Percentiles rank a stretch among this genome's conserved stretches.
These are phyloP conservation scores for Elsinoe australis DNA, from an alignment of 2,329 filamentous ascomycete species.

Conservation along the genomic window DNA sequence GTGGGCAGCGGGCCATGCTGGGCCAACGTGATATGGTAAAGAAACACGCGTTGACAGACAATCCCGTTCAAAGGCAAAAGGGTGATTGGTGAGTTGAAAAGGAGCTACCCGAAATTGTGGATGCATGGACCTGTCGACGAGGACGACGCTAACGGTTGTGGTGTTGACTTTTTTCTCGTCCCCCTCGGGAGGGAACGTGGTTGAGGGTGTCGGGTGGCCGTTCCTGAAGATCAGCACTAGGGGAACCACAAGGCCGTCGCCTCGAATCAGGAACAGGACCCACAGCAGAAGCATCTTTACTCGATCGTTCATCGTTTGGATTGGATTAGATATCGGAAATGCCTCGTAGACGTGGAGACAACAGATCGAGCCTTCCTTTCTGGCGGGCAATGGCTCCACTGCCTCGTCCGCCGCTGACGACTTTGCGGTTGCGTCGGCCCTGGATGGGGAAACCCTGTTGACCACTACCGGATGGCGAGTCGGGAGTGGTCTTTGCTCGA, in stretches of 20 bases:
- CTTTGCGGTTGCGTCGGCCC: conserved; percentile 2
- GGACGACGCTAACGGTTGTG: conserved; percentile 13
- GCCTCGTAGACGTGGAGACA: conserved; percentile 14
- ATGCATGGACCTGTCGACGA: conserved; percentile 15
- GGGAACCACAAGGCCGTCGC: too few species aligned
- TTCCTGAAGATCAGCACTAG: conserved; percentile 16
- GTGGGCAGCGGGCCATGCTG: conserved; percentile 10
- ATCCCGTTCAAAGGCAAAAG: background rate
- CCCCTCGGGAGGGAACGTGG: background rate
- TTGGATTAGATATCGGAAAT: background rate
- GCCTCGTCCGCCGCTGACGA: conserved; percentile 11
- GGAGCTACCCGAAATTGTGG: conserved; percentile 15
- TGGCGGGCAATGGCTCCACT: background rate
- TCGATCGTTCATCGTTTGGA: conserved; percentile 5
- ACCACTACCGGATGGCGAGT: conserved; percentile 9
- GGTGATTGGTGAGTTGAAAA: conserved; percentile 11
- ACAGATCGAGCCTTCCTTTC: background rate
- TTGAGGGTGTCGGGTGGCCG: conserved; percentile 10
- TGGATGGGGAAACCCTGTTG: background rate
- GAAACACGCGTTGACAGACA: conserved; percentile 12
- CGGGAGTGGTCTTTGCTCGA: conserved; percentile 10
- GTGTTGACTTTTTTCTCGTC: conserved; percentile 13
- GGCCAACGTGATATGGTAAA: conserved; percentile 16
- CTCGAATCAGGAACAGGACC: conserved; percentile 12
- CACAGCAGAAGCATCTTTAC: background rate